A percentile compares a stretch with the other conserved stretches of the same genome.
These are phyloP conservation scores for Neurospora sp. DNA, from an alignment of 2,329 filamentous ascomycete genomes.

Conservation along the genomic window DNA sequence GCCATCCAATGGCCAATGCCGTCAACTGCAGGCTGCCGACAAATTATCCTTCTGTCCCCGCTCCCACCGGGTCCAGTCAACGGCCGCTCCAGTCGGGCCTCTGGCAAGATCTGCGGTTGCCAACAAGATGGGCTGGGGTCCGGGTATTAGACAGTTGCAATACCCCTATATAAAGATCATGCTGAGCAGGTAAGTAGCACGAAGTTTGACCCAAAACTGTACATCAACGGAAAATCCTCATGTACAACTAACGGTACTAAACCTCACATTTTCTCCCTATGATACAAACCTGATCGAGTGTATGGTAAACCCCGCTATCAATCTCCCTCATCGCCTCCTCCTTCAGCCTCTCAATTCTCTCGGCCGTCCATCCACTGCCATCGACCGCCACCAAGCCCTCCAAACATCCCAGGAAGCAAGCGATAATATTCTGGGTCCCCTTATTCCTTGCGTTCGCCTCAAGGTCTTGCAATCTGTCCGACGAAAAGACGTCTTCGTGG, in stretches of 20 bases:
- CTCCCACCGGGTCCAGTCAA: background rate
- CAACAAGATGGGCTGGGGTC: background rate
- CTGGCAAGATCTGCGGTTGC: background rate
- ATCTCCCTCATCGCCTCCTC: constrained; percentile 7
- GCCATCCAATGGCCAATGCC: background rate
- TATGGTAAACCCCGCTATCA: constrained; percentile 13
- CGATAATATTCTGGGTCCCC: constrained; percentile 12
- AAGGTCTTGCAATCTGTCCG: constrained; percentile 11
- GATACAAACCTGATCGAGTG: constrained; percentile 12
- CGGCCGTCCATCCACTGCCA: constrained; percentile 8
- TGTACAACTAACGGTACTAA: background rate
- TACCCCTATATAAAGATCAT: background rate
- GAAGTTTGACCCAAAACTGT: background rate
- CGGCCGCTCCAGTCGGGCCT: background rate
- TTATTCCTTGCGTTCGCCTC: constrained; percentile 6
- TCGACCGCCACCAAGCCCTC: constrained; percentile 6
- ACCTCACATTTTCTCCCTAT: constrained; percentile 6
- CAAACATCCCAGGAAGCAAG: constrained; percentile 10
- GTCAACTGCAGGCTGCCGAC: background rate
- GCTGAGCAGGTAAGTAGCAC: too few species aligned
- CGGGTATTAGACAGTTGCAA: background rate
- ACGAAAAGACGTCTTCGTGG: constrained; percentile 14
- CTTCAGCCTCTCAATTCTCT: constrained; percentile 6
- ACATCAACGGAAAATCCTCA: background rate
- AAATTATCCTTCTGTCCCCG: background rate